Evolutionary conservation across 441 rosid genomes (phyloP), one percentile per base, ranked within the genome.

Genomic region (Mallotus japonicus): DNA sequence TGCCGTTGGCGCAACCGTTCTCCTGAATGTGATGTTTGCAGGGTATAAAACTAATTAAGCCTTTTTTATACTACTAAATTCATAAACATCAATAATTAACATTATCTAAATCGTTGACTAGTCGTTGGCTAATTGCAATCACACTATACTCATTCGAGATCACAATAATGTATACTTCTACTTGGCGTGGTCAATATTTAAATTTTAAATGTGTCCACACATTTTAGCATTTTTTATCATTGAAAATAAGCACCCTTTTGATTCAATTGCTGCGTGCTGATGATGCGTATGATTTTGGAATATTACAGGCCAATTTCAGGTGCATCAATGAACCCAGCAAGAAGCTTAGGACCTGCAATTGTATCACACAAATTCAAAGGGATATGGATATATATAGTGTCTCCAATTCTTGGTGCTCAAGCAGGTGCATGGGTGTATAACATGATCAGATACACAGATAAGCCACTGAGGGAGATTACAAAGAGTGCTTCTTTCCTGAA

Each of bases 301-400:
- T 56, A 28, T 24, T 44, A 14, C 84, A 94, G 97, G 77, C 86
- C 97, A 49, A 82, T 90, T 9, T 82, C 98, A 2, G 97, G 98
- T 57, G 96, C 98, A 20, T 92, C 97, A 1, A 89, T 94, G 98
- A 94, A 94, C 65, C 98, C 97, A 7, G 97, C 90, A 71, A 84
- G 98, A 73, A 92, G 92, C 76, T 77, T 93, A 73, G 98, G 98
- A 16, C 97, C 98, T 0, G 97, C 97, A 60, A 72, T 92, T 8
- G 90, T 87, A 1, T 91, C 80, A 2, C 50, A 47, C 37, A 59
- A 85, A 37, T 90, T 78, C 74, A 83, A 64, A 66, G 91, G 91
- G 13, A 3, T 95, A 53, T 95, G 97, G 99, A 74, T 95, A 28
- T 95, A 91, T 66, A 62, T 92, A 0, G 75, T 69, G 1, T 40